phyloP scores from a whole-genome alignment of 208 protist genomes.

The Leishmania martiniquensis region DNA sequence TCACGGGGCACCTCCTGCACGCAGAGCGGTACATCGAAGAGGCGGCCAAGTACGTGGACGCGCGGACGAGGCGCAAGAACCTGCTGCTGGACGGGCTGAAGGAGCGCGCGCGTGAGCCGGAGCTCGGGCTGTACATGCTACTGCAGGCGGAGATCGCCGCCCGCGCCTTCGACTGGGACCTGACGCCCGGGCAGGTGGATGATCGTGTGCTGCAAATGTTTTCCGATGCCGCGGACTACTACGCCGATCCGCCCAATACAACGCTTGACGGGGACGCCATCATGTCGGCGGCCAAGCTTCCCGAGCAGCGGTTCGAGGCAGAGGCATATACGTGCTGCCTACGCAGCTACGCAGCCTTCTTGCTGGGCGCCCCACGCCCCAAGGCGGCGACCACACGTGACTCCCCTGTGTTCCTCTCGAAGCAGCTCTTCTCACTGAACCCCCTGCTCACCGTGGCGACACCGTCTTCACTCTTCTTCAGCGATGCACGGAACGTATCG shows the following conservation, averaged over 20 bases:
- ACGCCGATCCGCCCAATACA: slow-evolving; percentile 65
- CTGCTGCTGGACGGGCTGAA: slow-evolving; percentile 58
- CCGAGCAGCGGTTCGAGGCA: slow-evolving; percentile 37
- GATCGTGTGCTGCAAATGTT: slow-evolving; percentile 16
- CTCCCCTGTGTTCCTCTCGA: slow-evolving; percentile 74
- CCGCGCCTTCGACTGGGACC: slow-evolving; percentile 71
- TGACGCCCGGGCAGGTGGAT: slow-evolving; percentile 23
- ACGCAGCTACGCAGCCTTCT: slow-evolving; percentile 68
- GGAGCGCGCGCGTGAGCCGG: slow-evolving; percentile 49
- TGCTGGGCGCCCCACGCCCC: slow-evolving; percentile 60
- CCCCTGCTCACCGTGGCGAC: slow-evolving; percentile 59
- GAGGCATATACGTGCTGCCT: slow-evolving; percentile 73
- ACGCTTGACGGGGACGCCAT: slow-evolving; percentile 78
- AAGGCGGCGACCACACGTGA: slow-evolving; percentile 49
- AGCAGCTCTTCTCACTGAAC: slow-evolving; percentile 75
- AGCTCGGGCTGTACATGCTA: slow-evolving; percentile 79
- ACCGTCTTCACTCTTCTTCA: slow-evolving; percentile 64
- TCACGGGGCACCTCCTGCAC: slow-evolving; percentile 69
- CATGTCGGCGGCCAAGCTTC: slow-evolving; percentile 41
- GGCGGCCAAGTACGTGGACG: slow-evolving; percentile 56
- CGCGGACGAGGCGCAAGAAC: slow-evolving; percentile 40
- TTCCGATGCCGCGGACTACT: slow-evolving; percentile 58
- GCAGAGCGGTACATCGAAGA: slow-evolving; percentile 53
- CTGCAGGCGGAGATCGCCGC: slow-evolving; percentile 65
- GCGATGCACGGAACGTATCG: slow-evolving; percentile 37